phyloP scores from a whole-genome alignment of 352 stramenopile species.

The Globisporangium mamillatum region DNA sequence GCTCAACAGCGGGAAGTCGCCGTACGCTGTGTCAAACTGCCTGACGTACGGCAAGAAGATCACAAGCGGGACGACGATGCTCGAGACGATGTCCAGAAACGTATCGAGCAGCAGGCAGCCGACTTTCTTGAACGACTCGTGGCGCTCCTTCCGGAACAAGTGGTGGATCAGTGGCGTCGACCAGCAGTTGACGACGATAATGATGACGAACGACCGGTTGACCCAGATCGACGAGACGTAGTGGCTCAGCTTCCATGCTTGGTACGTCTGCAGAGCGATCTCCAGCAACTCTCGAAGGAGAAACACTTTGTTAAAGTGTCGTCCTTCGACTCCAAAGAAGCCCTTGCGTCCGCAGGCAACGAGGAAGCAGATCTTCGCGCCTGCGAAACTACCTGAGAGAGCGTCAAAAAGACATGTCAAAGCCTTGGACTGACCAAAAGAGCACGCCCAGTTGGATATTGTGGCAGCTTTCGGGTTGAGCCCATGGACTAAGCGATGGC shows the following conservation, averaged over 20 bases:
- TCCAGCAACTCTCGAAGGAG: constrained; percentile 8
- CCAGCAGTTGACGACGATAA: constrained; percentile 15
- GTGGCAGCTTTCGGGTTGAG: background rate
- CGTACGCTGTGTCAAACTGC: background rate
- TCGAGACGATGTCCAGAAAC: constrained; percentile 7
- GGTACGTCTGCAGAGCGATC: constrained; percentile 11
- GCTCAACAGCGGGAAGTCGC: constrained; percentile 5
- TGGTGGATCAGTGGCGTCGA: constrained; percentile 13
- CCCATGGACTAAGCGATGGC: background rate
- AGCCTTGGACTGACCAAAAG: background rate
- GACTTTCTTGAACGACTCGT: constrained; percentile 14
- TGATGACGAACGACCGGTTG: constrained; percentile 10
- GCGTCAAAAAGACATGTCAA: background rate
- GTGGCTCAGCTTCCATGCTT: constrained; percentile 12
- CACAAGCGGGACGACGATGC: constrained; percentile 10
- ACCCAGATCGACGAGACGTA: constrained; percentile 10
- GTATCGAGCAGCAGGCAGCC: constrained; percentile 8
- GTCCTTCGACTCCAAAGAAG: constrained; percentile 8
- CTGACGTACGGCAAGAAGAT: constrained; percentile 12
- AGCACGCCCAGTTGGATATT: background rate
- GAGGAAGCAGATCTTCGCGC: background rate
- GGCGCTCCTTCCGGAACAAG: background rate
- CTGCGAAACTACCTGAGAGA: background rate
- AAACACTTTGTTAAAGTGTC: constrained; percentile 8
- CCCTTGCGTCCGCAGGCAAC: constrained; percentile 4